A percentile compares a stretch with the other conserved stretches of the same genome.
These are phyloP conservation scores for Physcomitrium patens DNA, from an alignment of 225 moss, liverwort and hornwort genomes.

Conservation along the genomic window DNA sequence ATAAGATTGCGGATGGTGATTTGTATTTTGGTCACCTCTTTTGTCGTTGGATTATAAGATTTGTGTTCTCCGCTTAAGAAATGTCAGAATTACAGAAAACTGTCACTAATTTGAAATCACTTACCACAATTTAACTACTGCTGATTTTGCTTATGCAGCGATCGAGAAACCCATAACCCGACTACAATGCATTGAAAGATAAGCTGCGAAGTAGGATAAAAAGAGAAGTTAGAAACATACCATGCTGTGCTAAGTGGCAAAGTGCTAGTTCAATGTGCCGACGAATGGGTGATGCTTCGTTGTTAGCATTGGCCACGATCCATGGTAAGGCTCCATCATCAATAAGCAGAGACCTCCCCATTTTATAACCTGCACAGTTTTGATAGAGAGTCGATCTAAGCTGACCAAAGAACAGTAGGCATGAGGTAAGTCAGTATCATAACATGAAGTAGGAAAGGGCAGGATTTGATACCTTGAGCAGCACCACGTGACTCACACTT, in stretches of 20 bases:
- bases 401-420: background rate
- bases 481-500: slow-evolving; percentile 97
- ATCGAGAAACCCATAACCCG: too few species aligned
- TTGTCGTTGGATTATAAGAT: background rate
- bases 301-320: slow-evolving; percentile 99
- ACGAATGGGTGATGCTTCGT: slow-evolving; percentile 93
- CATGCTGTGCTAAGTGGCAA: slow-evolving; percentile 97
- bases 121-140: background rate
- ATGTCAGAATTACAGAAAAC: background rate
- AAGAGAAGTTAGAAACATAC: slow-evolving; percentile 39
- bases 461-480: slow-evolving; percentile 51
- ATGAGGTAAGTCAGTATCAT: slow-evolving; percentile 1
- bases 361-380: slow-evolving; percentile 68
- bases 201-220: background rate
- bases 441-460: slow-evolving; percentile 6
- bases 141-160: too few species aligned
- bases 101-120: background rate
- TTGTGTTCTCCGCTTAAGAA: background rate
- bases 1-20: background rate
- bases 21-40: background rate
- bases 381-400: slow-evolving; percentile 7
- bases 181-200: background rate
- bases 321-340: slow-evolving; percentile 98
- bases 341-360: slow-evolving; percentile 87
- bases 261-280: slow-evolving; percentile 96